phyloP scores from a whole-genome alignment of 345 rosid genomes.

The Linum trigynum region DNA sequence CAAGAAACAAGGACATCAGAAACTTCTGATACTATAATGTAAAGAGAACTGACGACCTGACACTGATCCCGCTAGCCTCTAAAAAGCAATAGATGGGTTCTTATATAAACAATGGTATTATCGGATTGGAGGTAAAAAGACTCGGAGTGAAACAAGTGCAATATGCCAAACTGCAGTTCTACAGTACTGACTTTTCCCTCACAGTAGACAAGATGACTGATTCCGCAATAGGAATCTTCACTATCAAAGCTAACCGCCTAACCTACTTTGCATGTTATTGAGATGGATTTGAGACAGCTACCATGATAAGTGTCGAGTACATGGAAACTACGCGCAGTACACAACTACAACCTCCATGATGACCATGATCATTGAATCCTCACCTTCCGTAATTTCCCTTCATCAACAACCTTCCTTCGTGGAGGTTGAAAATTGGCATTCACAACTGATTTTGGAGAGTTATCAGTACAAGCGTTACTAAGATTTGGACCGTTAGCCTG shows the following conservation, averaged over 20 bases:
- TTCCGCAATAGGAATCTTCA: background rate
- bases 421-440: slow-evolving; percentile 88
- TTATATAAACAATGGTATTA: background rate
- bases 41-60: background rate
- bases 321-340: background rate
- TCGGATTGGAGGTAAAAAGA: background rate
- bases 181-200: background rate
- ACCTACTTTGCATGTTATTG: background rate
- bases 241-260: background rate
- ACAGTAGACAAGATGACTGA: background rate
- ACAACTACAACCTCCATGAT: background rate
- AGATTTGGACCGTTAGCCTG: slow-evolving; percentile 62
- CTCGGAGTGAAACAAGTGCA: background rate
- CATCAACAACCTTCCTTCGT: slow-evolving; percentile 94
- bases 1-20: background rate
- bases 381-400: slow-evolving; percentile 96
- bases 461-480: slow-evolving; percentile 40
- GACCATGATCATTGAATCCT: background rate
- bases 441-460: slow-evolving; percentile 57
- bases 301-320: background rate
- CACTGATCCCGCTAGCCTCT: background rate
- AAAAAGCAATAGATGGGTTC: background rate
- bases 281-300: background rate
- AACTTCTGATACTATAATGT: background rate
- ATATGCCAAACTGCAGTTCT: background rate